A percentile compares a stretch with the other conserved stretches of the same genome.
Evolutionary conservation across 768 basidiomycete species (phyloP).

Genomic region (Pleurotus cornucopiae): DNA sequence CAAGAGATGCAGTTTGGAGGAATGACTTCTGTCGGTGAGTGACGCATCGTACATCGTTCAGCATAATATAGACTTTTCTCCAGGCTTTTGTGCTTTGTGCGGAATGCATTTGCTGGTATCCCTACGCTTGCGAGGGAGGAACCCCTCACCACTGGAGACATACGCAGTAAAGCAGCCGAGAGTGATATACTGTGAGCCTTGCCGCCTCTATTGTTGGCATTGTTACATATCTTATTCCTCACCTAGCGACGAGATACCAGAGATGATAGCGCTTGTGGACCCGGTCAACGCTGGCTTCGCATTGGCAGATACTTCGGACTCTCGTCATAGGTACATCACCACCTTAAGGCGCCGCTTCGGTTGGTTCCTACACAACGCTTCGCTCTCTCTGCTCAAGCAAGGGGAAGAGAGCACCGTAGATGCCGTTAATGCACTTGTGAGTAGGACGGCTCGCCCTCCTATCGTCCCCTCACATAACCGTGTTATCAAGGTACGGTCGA

Average conservation of each 20-base stretch:
- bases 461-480: not conserved
- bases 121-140: constrained; percentile 60
- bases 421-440: constrained; percentile 68
- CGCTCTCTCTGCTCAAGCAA: constrained; percentile 60
- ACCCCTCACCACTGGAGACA: constrained; percentile 41
- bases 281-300: constrained; percentile 65
- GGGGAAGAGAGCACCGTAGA: constrained; percentile 82
- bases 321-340: constrained; percentile 57
- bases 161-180: constrained; percentile 36
- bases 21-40: constrained; percentile 82
- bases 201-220: not conserved
- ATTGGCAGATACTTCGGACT: constrained; percentile 60
- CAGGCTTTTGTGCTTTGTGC: constrained; percentile 68
- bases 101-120: constrained; percentile 71
- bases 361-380: constrained; percentile 65
- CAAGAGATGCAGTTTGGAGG: constrained; percentile 64
- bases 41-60: not conserved
- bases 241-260: constrained; percentile 64
- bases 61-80: not conserved
- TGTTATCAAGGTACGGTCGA: constrained; percentile 50
- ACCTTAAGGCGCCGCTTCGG: constrained; percentile 61
- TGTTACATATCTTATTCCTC: not conserved
- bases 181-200: constrained; percentile 65
- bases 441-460: constrained; percentile 14
- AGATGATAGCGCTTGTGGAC: constrained; percentile 67